A percentile compares a stretch with the other conserved stretches of the same genome.
phyloP scores from a whole-genome alignment of 192 early-diverging fungal genomes.

The Coemansia sp. region DNA sequence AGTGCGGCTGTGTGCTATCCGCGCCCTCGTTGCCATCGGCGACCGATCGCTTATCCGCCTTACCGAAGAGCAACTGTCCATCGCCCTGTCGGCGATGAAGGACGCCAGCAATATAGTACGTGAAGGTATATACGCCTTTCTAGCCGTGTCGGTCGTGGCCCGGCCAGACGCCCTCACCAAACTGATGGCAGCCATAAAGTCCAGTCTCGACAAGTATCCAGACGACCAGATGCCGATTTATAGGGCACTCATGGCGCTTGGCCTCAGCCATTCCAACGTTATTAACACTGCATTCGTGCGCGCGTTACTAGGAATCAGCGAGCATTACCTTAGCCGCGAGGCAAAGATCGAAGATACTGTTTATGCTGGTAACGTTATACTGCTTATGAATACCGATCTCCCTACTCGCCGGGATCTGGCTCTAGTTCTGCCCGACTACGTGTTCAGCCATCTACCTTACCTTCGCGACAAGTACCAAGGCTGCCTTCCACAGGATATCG shows the following conservation, averaged over 20 bases:
- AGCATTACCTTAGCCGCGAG: constrained; percentile 70
- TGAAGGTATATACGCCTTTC: constrained; percentile 69
- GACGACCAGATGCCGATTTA: constrained; percentile 73
- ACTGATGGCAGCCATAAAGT: constrained; percentile 60
- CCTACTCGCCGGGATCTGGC: constrained; percentile 54
- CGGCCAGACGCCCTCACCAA: constrained; percentile 46
- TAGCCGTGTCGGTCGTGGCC: constrained; percentile 58
- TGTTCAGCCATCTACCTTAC: constrained; percentile 74
- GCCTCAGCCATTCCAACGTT: constrained; percentile 56
- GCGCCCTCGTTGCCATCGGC: constrained; percentile 73
- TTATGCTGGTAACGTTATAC: constrained; percentile 72
- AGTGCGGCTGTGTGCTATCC: constrained; percentile 81
- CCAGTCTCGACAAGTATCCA: constrained; percentile 65
- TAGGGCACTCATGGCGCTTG: constrained; percentile 64
- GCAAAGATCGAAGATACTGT: constrained; percentile 63
- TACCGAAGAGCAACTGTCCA: constrained; percentile 71
- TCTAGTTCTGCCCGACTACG: constrained; percentile 66
- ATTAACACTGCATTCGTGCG: constrained; percentile 53
- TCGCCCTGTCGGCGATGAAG: constrained; percentile 73
- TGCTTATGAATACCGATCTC: constrained; percentile 75
- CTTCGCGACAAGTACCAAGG: constrained; percentile 64
- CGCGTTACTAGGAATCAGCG: constrained; percentile 63
- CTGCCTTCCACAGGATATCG: constrained; percentile 31
- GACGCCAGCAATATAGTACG: constrained; percentile 71
- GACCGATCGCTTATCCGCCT: constrained; percentile 56